Conservation (phyloP, 768 basidiomycete species). For the Mycena epipterygia region DNA sequence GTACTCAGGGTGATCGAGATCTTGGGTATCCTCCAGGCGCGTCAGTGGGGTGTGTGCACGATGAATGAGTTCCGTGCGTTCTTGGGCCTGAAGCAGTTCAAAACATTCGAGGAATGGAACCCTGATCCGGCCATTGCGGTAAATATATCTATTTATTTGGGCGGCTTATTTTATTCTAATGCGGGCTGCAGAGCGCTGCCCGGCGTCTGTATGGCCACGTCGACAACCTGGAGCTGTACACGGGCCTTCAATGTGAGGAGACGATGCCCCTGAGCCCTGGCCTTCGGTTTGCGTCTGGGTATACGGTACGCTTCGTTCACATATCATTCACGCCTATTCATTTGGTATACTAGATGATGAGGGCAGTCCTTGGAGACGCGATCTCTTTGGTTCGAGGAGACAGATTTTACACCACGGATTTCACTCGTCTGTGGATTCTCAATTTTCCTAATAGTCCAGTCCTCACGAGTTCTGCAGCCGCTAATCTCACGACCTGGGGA, state of each 20-base stretch:
- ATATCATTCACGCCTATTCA: not conserved
- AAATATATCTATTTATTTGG: constrained; percentile 23
- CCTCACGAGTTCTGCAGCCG: constrained; percentile 43
- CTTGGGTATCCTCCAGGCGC: constrained; percentile 66
- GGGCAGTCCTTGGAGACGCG: constrained; percentile 67
- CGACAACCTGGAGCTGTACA: constrained; percentile 56
- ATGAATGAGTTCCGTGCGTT: constrained; percentile 70
- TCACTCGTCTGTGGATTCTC: constrained; percentile 54
- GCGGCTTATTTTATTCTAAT: not conserved
- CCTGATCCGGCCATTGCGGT: constrained; percentile 60
- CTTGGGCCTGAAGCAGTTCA: constrained; percentile 61
- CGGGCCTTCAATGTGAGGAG: constrained; percentile 62
- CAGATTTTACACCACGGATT: constrained; percentile 65
- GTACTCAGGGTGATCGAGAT: constrained; percentile 67
- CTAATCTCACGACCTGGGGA: constrained; percentile 65
- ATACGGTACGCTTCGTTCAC: constrained; percentile 53
- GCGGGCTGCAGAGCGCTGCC: constrained; percentile 43
- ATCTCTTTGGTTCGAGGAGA: constrained; percentile 68
- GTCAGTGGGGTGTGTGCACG: constrained; percentile 68
- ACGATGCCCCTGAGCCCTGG: constrained; percentile 65
- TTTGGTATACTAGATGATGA: constrained; percentile 49
- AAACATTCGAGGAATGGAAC: constrained; percentile 69
- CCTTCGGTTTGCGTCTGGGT: constrained; percentile 71
- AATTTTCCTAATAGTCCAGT: not conserved
- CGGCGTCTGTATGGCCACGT: constrained; percentile 50